Evolutionary conservation across 2,329 filamentous ascomycete genomes (phyloP).

Genomic region (Bipolaris oryzae): DNA sequence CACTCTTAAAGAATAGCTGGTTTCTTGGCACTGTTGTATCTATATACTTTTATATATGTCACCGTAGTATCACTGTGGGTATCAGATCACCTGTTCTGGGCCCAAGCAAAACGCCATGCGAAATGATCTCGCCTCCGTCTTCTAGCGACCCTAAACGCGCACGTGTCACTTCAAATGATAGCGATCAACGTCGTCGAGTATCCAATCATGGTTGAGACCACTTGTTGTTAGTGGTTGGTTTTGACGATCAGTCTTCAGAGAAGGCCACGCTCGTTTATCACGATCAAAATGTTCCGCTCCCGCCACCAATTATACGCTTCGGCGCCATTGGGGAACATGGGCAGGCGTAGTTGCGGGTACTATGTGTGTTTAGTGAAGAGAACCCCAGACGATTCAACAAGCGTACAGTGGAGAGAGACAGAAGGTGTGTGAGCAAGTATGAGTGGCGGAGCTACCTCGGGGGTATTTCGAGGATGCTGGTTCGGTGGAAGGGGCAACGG

Average conservation of each 20-base stretch:
- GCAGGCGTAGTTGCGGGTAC: not conserved
- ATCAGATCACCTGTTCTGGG: not conserved
- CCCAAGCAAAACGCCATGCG: not conserved
- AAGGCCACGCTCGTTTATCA: not conserved
- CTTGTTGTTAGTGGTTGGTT: no score
- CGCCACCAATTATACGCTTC: not conserved
- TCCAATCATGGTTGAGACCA: no score
- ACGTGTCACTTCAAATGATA: not conserved
- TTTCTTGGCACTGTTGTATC: not conserved
- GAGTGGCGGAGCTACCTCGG: not conserved
- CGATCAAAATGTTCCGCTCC: no score
- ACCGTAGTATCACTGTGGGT: not conserved
- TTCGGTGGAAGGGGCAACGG: not conserved
- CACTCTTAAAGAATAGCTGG: not conserved
- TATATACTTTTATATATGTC: not conserved
- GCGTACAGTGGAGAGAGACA: not conserved
- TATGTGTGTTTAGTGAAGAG: not conserved
- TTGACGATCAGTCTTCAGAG: no score
- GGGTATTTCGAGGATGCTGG: not conserved
- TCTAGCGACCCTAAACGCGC: not conserved
- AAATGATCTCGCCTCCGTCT: not conserved
- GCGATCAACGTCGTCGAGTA: no score
- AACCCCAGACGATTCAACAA: not conserved
- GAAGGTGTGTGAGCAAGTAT: no score
- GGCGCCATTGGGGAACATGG: not conserved